Percentiles rank a stretch among this genome's conserved stretches.
Evolutionary conservation across 495 filamentous ascomycete genomes (phyloP).

Genomic region (Parachaetomium inaequale): DNA sequence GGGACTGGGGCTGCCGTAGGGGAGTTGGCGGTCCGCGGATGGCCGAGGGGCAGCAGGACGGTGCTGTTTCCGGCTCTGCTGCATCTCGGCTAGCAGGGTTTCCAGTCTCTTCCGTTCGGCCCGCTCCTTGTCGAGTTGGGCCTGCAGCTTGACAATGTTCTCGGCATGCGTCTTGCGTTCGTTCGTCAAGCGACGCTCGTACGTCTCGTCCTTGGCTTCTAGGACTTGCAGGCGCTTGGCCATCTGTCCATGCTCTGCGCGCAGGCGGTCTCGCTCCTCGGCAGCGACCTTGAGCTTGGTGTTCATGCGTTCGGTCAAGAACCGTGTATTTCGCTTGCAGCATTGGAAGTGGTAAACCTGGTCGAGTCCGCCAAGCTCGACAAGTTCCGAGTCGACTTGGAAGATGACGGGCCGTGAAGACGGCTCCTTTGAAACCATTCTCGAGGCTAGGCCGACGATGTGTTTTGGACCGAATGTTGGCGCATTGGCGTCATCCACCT

Average conservation of each 20-base stretch:
- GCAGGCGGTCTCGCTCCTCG: conserved; percentile 31
- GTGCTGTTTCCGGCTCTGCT: conserved; percentile 8
- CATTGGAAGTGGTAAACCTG: conserved; percentile 42
- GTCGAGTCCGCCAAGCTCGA: conserved; percentile 40
- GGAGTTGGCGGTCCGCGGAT: conserved; percentile 7
- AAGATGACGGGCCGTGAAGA: conserved; percentile 29
- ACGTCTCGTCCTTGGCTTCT: conserved; percentile 34
- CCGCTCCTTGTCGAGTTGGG: conserved; percentile 30
- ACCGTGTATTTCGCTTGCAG: conserved; percentile 36
- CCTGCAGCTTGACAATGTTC: conserved; percentile 23
- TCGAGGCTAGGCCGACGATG: conserved; percentile 30
- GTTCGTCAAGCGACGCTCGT: conserved; percentile 31
- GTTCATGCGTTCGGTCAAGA: conserved; percentile 33
- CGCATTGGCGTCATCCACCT: conserved; percentile 31
- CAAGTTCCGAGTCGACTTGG: conserved; percentile 33
- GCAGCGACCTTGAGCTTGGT: conserved; percentile 20
- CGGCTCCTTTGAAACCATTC: conserved; percentile 34
- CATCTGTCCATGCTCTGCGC: conserved; percentile 23
- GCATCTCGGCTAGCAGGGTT: conserved; percentile 19
- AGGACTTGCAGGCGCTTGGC: conserved; percentile 30
- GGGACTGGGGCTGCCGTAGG: not conserved
- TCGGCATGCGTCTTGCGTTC: conserved; percentile 25
- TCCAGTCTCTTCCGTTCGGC: conserved; percentile 22
- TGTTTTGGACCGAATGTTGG: conserved; percentile 36
- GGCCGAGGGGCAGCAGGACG: conserved; percentile 17